Conservation (phyloP, 2,329 filamentous ascomycete genomes). For the Colletotrichum abscissum region DNA sequence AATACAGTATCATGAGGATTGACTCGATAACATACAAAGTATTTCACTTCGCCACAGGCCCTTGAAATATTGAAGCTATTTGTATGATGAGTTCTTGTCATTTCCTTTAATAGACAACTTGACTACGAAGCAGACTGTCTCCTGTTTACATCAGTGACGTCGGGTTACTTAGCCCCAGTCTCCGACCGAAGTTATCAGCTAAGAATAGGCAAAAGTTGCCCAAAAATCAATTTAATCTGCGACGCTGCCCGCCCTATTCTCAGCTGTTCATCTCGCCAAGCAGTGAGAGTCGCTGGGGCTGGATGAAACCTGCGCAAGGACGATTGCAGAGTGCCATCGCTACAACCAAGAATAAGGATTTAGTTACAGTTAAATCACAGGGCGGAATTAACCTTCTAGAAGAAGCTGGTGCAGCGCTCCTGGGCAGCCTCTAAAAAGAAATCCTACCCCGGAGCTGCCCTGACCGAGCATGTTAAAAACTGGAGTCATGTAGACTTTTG, state of each 20-base stretch:
- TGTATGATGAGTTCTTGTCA: neutral
- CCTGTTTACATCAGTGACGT: neutral
- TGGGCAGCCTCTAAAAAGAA: neutral
- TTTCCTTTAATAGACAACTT: too few species aligned
- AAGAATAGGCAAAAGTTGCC: slow-evolving; percentile 49
- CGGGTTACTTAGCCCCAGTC: neutral
- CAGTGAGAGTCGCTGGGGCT: neutral
- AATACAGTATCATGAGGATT: too few species aligned
- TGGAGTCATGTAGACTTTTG: neutral
- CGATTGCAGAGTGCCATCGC: slow-evolving; percentile 17
- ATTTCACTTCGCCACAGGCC: too few species aligned
- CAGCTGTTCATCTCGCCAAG: slow-evolving; percentile 20
- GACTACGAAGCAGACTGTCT: too few species aligned
- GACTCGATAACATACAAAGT: too few species aligned
- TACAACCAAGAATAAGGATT: neutral
- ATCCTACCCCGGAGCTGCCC: neutral
- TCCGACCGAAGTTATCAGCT: neutral
- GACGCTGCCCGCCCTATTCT: slow-evolving; percentile 4
- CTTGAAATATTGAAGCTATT: neutral
- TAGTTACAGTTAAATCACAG: slow-evolving; percentile 6
- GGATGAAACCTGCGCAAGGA: slow-evolving; percentile 12
- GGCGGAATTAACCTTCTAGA: slow-evolving; percentile 34
- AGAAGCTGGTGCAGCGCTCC: slow-evolving; percentile 2
- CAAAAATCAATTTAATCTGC: neutral
- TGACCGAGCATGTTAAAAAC: neutral